Evolutionary conservation across 1,284 basidiomycete genomes (phyloP), one percentile per base, ranked within the genome.

Genomic region (Entoloma clypeatum): DNA sequence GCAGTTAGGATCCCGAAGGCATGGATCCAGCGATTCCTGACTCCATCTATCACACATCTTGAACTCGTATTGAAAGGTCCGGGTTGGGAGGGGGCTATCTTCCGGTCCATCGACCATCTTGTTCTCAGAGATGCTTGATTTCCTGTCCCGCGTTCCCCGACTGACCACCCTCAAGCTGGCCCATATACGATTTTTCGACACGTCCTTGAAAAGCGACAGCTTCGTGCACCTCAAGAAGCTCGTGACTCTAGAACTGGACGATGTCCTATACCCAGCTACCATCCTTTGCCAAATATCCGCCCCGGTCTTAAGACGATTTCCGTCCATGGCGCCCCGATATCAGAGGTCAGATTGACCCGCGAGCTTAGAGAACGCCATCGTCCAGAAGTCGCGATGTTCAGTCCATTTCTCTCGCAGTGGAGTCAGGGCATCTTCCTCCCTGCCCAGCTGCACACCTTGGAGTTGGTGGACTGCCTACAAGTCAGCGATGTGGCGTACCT

Each of bases 331-430:
- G n/a, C 35, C 2, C 9, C 7, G 3, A 7, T 27, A 4, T 11
- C 16, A 14, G 13, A 22, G 9, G 19, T 3, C 11, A 9, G 32
- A 24, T 22, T 13, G 4, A 13, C 32, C 19, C 32, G 6, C 19
- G 6, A 13, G 21, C 25, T 14, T 21, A 13, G 11, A 7, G 17
- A 19, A 10, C 7, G 23, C 10, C 23, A 14, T 19, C 17, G 13
- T 8, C 39, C 39, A 8, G 35, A 41, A 7, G 16, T 44, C 3
- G 17, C 30, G 10, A 37, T 38, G n/a, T 42, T 59, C 30, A 28
- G 45, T 8, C 41, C 49, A 11, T 31, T 59, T 18, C 51, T 59
- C 29, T 43, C 51, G 1, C 48, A 56, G 21, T 60, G 56, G 58
- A 58, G 54, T 36, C 48, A 55, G 16, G 29, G 45, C 1, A 24